A percentile compares a stretch with the other conserved stretches of the same genome.
phyloP scores from a whole-genome alignment of 345 rosid species.

The Syzygium grande region DNA sequence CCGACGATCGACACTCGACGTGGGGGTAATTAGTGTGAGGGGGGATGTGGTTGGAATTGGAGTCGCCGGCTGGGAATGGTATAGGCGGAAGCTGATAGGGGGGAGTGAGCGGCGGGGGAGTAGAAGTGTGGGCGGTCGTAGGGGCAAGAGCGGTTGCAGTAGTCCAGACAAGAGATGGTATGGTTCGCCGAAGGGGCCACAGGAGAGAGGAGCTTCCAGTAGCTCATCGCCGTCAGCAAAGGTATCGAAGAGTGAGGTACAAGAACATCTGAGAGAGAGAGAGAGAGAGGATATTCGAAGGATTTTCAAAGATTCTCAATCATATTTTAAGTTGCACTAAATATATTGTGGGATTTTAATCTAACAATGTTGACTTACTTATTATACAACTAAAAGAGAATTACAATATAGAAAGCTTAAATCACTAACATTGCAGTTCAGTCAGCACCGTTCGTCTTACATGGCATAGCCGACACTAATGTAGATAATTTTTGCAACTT shows the following conservation, averaged over 20 bases:
- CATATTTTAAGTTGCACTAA: not conserved
- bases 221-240: not conserved
- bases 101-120: not conserved
- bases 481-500: accelerated
- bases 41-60: no score
- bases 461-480: accelerated
- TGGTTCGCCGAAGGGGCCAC: not conserved
- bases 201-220: not conserved
- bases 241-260: not conserved
- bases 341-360: not conserved
- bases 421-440: not conserved
- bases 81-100: not conserved
- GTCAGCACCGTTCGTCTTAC: not conserved
- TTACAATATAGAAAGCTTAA: no score
- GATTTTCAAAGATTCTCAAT: no score
- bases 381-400: not conserved
- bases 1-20: no score
- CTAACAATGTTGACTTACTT: not conserved
- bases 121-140: not conserved
- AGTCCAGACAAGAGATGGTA: not conserved
- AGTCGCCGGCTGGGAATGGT: not conserved
- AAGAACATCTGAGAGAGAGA: not conserved
- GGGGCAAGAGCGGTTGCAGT: not conserved
- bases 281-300: not conserved
- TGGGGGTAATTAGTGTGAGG: no score